phyloP scores from a whole-genome alignment of 106 monocot species.

The Narthecium ossifragum region DNA sequence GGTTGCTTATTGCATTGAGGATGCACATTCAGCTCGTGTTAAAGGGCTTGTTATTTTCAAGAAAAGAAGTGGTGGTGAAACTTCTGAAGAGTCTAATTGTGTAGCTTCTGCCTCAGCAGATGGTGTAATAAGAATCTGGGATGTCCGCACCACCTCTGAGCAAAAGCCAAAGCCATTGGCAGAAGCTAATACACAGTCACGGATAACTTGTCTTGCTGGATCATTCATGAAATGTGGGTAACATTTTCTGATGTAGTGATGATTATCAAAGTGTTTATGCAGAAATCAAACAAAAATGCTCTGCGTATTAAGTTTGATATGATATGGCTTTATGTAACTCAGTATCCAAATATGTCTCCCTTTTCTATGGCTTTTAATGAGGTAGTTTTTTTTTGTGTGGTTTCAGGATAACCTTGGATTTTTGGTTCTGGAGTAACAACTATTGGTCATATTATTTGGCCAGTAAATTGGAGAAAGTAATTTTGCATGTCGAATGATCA shows the following conservation, averaged over 20 bases:
- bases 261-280: not conserved
- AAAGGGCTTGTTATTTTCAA: conserved; percentile 79
- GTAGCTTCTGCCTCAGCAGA: conserved; percentile 89
- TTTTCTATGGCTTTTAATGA: too few species aligned
- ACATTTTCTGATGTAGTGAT: not conserved
- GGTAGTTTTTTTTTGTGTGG: too few species aligned
- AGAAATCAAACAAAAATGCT: too few species aligned
- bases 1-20: conserved; percentile 53
- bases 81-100: conserved; percentile 34
- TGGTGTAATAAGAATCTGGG: conserved; percentile 84
- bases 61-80: conserved; percentile 16
- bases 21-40: conserved; percentile 70
- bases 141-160: conserved; percentile 50
- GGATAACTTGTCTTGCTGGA: conserved; percentile 89
- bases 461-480: too few species aligned
- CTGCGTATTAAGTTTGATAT: too few species aligned
- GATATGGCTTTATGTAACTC: too few species aligned
- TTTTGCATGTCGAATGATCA: too few species aligned
- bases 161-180: conserved; percentile 48
- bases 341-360: too few species aligned
- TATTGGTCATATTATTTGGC: too few species aligned
- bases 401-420: too few species aligned
- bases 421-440: too few species aligned
- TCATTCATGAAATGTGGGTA: conserved; percentile 71
- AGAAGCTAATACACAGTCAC: conserved; percentile 76